Base-by-base conservation (phyloP, 768 basidiomycete genomes). In the Suillus weaverae region DNA sequence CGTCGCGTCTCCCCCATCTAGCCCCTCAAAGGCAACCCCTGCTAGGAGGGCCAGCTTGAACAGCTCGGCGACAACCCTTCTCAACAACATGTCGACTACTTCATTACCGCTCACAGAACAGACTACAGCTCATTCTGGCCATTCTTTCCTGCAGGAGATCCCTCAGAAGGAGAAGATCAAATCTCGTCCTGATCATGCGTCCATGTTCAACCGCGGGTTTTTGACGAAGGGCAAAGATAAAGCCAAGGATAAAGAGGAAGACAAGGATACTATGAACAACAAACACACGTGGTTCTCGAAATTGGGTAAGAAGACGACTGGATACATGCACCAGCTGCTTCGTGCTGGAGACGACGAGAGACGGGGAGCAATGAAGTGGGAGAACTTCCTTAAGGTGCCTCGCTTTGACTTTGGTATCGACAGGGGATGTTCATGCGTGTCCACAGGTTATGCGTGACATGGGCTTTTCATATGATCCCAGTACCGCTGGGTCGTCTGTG, bases 401-500 rank as follows among this genome's bases (percentile, higher is more conserved):
- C 26, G 53, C 32, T 35, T 13, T 11, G 63, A 7, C 26, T 39
- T 39, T 50, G 9, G 36, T 32, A 43, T 1, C 32, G 43, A 38
- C 44, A 44, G 10, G 61, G 36, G 64, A 63, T 35, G 36, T 62
- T 41, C 36, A 54, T 63, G 10, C 46, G 62, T 44, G 46, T 62
- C 39, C 51, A 10, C 68, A 92, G 91, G 76, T 91, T 43, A 91
- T 94, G 91, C 77, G 80, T 43, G 89, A 89, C 55, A 87, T 94
- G 85, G 91, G 91, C 41, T 94, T 94, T 74, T 76, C 77, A 3
- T 88, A 87, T 68, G 86, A 88, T 71, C 89, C 89, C 5, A 86
- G 86, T 65, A 91, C 90, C 3, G 90, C 91, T 22, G 92, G 92
- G 3, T 92, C 91, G 11, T 90, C 90, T 73, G 92, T 94, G 41